phyloP scores from a whole-genome alignment of 192 early-diverging fungal genomes.

The Gryganskiella cystojenkinii region DNA sequence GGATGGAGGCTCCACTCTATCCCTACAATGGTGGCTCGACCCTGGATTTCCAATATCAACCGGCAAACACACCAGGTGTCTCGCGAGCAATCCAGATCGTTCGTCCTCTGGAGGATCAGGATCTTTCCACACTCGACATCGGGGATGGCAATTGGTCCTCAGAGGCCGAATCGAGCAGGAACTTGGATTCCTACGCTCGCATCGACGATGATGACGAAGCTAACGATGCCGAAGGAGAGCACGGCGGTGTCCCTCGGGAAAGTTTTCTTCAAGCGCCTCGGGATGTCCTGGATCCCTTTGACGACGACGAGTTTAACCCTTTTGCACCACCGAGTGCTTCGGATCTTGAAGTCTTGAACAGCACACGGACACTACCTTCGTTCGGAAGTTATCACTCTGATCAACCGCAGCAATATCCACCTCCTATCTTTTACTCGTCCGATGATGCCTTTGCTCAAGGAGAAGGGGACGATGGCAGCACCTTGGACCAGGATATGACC shows the following conservation, averaged over 20 bases:
- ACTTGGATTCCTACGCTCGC: constrained; percentile 22
- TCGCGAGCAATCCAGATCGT: constrained; percentile 29
- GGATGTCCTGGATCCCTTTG: constrained; percentile 39
- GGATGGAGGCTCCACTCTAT: constrained; percentile 38
- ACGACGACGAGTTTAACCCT: constrained; percentile 52
- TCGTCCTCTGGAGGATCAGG: constrained; percentile 9
- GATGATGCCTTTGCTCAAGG: not conserved
- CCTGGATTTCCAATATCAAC: constrained; percentile 25
- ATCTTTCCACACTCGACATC: not conserved
- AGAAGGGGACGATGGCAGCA: constrained; percentile 20
- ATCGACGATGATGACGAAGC: constrained; percentile 41
- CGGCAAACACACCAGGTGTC: not conserved
- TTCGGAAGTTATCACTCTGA: constrained; percentile 21
- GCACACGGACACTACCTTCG: constrained; percentile 7
- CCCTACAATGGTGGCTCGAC: not conserved
- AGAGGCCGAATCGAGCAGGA: not conserved
- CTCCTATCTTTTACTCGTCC: constrained; percentile 29
- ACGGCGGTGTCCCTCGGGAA: not conserved
- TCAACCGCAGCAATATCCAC: constrained; percentile 21
- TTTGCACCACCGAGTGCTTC: constrained; percentile 50
- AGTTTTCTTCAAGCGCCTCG: not conserved
- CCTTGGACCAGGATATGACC: constrained; percentile 58
- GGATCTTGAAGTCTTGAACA: constrained; percentile 28
- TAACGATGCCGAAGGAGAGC: not conserved
- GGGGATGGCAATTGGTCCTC: not conserved